phyloP scores from a whole-genome alignment of 352 stramenopile genomes.

The Phytophthora crassamura region DNA sequence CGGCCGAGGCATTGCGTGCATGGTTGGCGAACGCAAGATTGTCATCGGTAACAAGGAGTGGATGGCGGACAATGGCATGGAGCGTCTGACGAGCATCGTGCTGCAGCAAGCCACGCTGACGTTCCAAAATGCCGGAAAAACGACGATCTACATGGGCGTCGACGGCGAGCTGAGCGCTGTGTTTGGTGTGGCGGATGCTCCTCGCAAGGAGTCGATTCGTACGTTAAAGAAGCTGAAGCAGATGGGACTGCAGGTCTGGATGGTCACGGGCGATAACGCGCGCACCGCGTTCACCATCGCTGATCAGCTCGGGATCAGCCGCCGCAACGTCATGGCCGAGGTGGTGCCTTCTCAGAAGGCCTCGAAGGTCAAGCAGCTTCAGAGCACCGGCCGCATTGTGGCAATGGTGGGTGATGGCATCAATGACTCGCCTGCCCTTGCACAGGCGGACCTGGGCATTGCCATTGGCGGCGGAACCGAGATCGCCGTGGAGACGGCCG shows the following conservation, averaged over 20 bases:
- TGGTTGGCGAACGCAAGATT: slow-evolving; percentile 75
- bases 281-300: slow-evolving; percentile 95
- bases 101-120: slow-evolving; percentile 76
- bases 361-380: slow-evolving; percentile 92
- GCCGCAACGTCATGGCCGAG: slow-evolving; percentile 94
- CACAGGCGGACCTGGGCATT: slow-evolving; percentile 97
- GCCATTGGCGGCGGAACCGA: slow-evolving; percentile 95
- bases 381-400: slow-evolving; percentile 88
- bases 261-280: slow-evolving; percentile 99
- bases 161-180: slow-evolving; percentile 73
- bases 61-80: slow-evolving; percentile 82
- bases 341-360: slow-evolving; percentile 97
- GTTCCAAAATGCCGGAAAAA: slow-evolving; percentile 93
- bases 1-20: slow-evolving; percentile 87
- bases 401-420: slow-evolving; percentile 98
- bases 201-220: slow-evolving; percentile 92
- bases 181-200: slow-evolving; percentile 86
- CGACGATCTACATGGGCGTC: slow-evolving; percentile 95
- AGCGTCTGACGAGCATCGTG: slow-evolving; percentile 76
- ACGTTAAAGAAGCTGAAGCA: slow-evolving; percentile 92
- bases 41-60: slow-evolving; percentile 94
- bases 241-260: slow-evolving; percentile 96
- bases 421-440: slow-evolving; percentile 98
- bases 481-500: slow-evolving; percentile 98
- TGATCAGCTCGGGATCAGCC: slow-evolving; percentile 92